Evolutionary conservation across 768 basidiomycete species (phyloP), one percentile per base, ranked within the genome.

Genomic region (Tylopilus sp.): DNA sequence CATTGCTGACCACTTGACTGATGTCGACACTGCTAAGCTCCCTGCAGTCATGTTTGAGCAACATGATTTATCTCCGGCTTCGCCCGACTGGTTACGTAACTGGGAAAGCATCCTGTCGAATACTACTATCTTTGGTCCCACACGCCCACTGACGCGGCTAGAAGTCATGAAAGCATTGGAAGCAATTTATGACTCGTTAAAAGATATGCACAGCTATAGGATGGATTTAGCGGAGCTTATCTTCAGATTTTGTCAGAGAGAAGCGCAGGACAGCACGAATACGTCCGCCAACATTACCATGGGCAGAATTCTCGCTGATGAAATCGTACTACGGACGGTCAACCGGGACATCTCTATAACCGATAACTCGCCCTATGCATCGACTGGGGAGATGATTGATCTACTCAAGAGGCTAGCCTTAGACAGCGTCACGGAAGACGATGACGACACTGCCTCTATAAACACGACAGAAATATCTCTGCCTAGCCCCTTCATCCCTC

Each of bases 231-330:
- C 74, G n/a, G 75, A 81, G 47, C 67, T 88, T 30, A 77, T 88
- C 1, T 76, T 80, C 66, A 72, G 75, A 40, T 78, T 80, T 57
- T 80, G 78, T 67, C 67, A 69, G 55, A 64, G 61, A 45, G 70
- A 72, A 45, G 65, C 62, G 16, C 67, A 63, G 24, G 68, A 52
- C 40, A 31, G 41, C 49, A 36, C 54, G 56, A 71, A 73, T 50
- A 64, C 65, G 22, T 52, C 56, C 1, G 60, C 67, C 33, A 64
- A 71, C 45, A 52, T 68, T 36, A 63, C 72, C 45, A 61, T 71
- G 53, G 87, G 85, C 81, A 76, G 75, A 38, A 78, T 89, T 42
- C 68, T 89, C 5, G 86, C 81, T 5, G 84, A 89, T 54, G 87
- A 88, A 67, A 74, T 84, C 21, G 86, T 88, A 6, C 64, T 81